Evolutionary conservation across 2,329 filamentous ascomycete species (phyloP), one percentile per base, ranked within the genome.

Genomic region (Scedosporium minutisporum): DNA sequence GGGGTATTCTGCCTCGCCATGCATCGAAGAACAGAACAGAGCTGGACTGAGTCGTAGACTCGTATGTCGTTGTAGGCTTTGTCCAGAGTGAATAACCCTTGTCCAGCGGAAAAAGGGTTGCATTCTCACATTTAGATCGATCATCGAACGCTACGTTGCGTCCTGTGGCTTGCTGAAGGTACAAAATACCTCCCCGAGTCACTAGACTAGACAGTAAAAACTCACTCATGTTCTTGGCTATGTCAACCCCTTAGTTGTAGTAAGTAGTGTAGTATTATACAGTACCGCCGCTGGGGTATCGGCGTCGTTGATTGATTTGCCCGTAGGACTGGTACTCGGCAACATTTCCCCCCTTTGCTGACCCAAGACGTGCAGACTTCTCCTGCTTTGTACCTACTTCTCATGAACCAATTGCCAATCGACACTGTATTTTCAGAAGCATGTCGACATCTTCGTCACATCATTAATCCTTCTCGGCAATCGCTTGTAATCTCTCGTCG

Each of bases 401-500:
- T 23, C 21, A 27, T 53, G 5, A 18, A 25, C 21, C 10, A 21
- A 25, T 12, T 23, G 21, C 48, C 21, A 53, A 21, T 23, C 21
- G n/a, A 53, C 23, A 46, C 29, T 46, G 44, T 53, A n/a, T n/a
- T 12, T 12, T 12, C 10, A 12, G n/a, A 25, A 53, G n/a, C 10
- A 12, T 1, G 23, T 53, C 21, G 48, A 12, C 21, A 21, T 57
- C 44, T 44, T 46, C 23, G 41, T 57, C 25, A 9, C n/a, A 18
- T 65, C 70, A 74, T 86, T 84, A 99, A 79, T 99, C 95, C 85
- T 97, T 97, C 83, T 99, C 95, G 64, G 92, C 92, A 76, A 99
- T 99, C 63, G 93, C 92, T 78, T 97, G 93, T 80, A 99, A 85
- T 77, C 95, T 86, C 79, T 97, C 95, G 72, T 99, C 95, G 75